Base-by-base conservation (phyloP, 108 stramenopile genomes). In the Cylindrotheca closterium region DNA sequence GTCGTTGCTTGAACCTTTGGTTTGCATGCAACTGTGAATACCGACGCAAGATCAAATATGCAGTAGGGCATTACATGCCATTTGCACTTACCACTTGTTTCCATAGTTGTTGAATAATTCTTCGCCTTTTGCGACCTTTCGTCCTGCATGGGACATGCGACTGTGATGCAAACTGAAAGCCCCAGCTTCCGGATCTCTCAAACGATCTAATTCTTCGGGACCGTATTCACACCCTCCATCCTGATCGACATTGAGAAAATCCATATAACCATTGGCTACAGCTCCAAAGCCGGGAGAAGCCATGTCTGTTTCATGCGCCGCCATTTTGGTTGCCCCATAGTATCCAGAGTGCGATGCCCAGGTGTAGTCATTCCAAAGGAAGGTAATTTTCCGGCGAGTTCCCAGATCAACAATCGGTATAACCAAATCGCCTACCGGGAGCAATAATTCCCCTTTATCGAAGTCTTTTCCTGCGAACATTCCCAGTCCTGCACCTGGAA, bases 51-150 rank as follows among this genome's bases (percentile, higher is more conserved):
- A n/a, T n/a, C n/a, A n/a, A n/a, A n/a, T n/a, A n/a, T n/a, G n/a
- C n/a, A n/a, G n/a, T n/a, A n/a, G n/a, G n/a, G n/a, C n/a, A n/a
- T n/a, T n/a, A n/a, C n/a, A n/a, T n/a, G n/a, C n/a, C n/a, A n/a
- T n/a, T n/a, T n/a, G n/a, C n/a, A n/a, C 37, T 7, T 42, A 42
- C 37, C 37, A 42, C 15, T 42, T 7, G 15, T 42, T 15, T 37
- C 84, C 88, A 59, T 89, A 89, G 59, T 79, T 64, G 27, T 71
- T 63, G 29, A 80, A 78, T 7, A 85, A 50, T 65, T 89, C 87
- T 51, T 76, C 77, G 1, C 84, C 84, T 24, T 82, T 70, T 30
- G 69, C 70, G 22, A 85, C 83, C 37, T 79, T 63, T n/a, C 56
- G 56, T 21, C 59, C 81, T 25, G 80, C 80, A 19, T 47, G 33